A percentile compares a stretch with the other conserved stretches of the same genome.
These are phyloP conservation scores for Sugiyamaella paludigena DNA, from an alignment of 1,139 yeast species.

Conservation along the genomic window DNA sequence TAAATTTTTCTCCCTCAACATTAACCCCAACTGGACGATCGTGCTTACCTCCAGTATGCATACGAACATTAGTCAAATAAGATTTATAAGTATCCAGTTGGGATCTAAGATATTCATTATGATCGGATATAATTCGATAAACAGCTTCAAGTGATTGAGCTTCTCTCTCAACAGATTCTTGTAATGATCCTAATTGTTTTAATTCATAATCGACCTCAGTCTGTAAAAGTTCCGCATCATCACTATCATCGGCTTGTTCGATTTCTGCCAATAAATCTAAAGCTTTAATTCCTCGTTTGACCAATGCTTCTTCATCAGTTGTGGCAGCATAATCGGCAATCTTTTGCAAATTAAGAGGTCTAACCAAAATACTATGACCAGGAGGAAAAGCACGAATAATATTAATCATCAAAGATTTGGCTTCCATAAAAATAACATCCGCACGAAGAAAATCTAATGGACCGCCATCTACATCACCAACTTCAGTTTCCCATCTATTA, in stretches of 20 bases:
- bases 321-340: constrained; percentile 41
- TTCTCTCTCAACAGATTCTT: constrained; percentile 38
- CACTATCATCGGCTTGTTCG: constrained; percentile 31
- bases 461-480: constrained; percentile 36
- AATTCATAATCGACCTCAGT: constrained; percentile 40
- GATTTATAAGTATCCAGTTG: constrained; percentile 41
- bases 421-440: constrained; percentile 41
- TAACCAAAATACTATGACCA: constrained; percentile 30
- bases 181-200: constrained; percentile 40
- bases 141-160: constrained; percentile 38
- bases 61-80: constrained; percentile 40
- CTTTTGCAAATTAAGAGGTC: constrained; percentile 35
- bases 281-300: constrained; percentile 40
- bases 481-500: constrained; percentile 41
- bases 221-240: constrained; percentile 35
- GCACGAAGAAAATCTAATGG: constrained; percentile 37
- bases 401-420: constrained; percentile 40
- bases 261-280: constrained; percentile 37
- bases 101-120: constrained; percentile 38
- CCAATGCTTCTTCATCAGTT: constrained; percentile 34
- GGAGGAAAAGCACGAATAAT: constrained; percentile 40
- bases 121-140: constrained; percentile 38
- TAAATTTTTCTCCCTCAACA: constrained; percentile 25
- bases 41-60: constrained; percentile 33
- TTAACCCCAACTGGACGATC: constrained; percentile 31